Percentiles rank a stretch among this genome's conserved stretches.
Evolutionary conservation across 2,329 filamentous ascomycete genomes (phyloP).

Genomic region (Hypoxylon sp.): DNA sequence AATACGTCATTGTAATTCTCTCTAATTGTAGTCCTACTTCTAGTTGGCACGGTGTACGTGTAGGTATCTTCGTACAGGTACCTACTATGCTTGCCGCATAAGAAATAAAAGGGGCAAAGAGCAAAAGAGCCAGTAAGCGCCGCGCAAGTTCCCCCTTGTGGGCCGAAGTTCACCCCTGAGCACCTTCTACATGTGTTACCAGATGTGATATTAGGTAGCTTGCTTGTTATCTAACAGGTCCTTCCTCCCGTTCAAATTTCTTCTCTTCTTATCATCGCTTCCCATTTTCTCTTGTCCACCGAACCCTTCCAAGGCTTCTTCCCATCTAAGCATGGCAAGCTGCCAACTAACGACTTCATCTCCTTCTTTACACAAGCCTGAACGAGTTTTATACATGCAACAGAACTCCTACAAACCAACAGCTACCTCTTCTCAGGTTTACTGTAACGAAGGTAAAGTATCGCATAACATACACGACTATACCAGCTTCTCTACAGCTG

Average conservation of each 20-base stretch:
- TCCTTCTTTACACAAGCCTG: background rate
- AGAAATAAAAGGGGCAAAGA: background rate
- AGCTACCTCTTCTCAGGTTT: background rate
- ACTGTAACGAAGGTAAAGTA: background rate
- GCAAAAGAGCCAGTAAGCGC: background rate
- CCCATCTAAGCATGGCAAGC: background rate
- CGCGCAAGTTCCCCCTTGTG: background rate
- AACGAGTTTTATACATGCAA: background rate
- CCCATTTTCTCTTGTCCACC: background rate
- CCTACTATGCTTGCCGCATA: background rate
- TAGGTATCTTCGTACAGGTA: constrained; percentile 2
- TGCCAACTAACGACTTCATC: background rate
- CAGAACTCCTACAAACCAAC: background rate
- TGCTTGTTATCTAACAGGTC: background rate
- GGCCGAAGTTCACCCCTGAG: background rate
- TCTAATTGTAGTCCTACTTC: background rate
- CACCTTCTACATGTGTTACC: background rate
- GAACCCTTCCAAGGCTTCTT: background rate
- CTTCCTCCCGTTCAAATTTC: background rate
- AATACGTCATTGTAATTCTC: background rate
- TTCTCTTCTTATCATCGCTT: background rate
- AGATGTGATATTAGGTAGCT: background rate
- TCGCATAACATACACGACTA: background rate
- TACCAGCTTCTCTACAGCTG: background rate
- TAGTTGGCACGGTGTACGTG: background rate